Evolutionary conservation across 2,329 filamentous ascomycete genomes (phyloP).

Genomic region (Alternaria hordeiaustralica): DNA sequence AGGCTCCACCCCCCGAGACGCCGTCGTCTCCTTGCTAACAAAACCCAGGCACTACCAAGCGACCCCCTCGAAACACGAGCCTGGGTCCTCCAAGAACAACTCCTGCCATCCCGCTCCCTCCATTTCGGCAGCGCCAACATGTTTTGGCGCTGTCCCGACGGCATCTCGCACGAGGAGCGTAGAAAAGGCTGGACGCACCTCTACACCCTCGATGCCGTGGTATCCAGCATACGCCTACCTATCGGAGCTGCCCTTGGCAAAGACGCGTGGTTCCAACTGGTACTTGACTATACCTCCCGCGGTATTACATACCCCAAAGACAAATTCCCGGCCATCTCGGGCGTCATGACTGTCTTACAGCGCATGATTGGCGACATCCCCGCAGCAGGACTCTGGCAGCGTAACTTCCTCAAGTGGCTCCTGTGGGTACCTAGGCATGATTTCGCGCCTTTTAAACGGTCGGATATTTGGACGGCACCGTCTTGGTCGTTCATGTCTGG

Average conservation of each 20-base stretch:
- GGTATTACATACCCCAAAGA: conserved; percentile 12
- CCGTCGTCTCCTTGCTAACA: background rate
- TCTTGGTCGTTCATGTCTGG: conserved; percentile 16
- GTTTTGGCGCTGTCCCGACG: background rate
- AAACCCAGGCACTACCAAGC: background rate
- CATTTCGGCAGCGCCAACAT: background rate
- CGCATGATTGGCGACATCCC: conserved; percentile 8
- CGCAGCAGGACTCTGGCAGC: conserved; percentile 15
- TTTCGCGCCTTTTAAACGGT: background rate
- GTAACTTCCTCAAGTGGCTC: conserved; percentile 6
- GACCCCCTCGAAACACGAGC: background rate
- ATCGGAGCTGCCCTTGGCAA: background rate
- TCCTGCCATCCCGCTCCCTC: background rate
- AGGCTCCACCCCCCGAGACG: background rate
- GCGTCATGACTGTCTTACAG: conserved; percentile 2
- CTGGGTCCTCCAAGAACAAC: background rate
- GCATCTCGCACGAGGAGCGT: background rate
- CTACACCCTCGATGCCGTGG: background rate
- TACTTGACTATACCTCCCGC: conserved; percentile 12
- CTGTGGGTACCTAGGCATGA: conserved; percentile 8
- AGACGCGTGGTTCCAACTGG: conserved; percentile 5
- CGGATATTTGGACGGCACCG: background rate
- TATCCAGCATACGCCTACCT: background rate
- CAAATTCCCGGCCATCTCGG: conserved; percentile 15
- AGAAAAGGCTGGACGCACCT: background rate